Evolutionary conservation across 768 basidiomycete genomes (phyloP), one percentile per base, ranked within the genome.

Genomic region (Termitomyces sp.): DNA sequence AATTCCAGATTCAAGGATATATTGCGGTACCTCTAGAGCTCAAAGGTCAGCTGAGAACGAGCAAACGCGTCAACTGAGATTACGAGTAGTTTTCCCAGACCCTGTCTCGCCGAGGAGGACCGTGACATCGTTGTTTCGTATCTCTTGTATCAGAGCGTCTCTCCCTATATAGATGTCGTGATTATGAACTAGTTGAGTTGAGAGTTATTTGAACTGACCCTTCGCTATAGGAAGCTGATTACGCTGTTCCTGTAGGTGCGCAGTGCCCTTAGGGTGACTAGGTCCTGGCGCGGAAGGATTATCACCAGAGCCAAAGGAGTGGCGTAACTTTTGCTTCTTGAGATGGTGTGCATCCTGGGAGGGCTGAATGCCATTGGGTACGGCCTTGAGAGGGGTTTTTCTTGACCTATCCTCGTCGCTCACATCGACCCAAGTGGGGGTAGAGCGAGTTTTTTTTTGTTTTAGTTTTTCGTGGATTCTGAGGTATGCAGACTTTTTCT

Each of bases 1-100:
- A 4, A 94, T 74, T 4, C 89, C 88, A 20, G 90, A 86, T 70
- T 96, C 94, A 60, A 96, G 83, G 32, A 98, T 79, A 70, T 96
- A 98, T 70, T 99, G 97, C 0, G 97, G 97, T 52, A 98, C 86
- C 81, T 99, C 96, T 99, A 76, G 25, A 61, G 48, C 2, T 37
- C 47, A 17, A 62, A 46, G 52, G 47, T 61, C 29, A 61, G 43
- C 37, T 25, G 9, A 45, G 32, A 14, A 32, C 43, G 47, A 38
- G 31, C 46, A 43, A 37, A 52, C 34, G 53, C 32, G 42, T 14
- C 37, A 61, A 58, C 9, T 11, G 5, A n/a, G 50, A 55, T 57
- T 46, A 87, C 96, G 96, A 53, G 97, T 99, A 0, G 96, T 96
- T 78, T 99, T 99, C 64, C 97, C 97, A 20, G 95, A 97, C 12